Base-by-base conservation (phyloP, 495 filamentous ascomycete genomes). In the Jackrogersella multiformis region DNA sequence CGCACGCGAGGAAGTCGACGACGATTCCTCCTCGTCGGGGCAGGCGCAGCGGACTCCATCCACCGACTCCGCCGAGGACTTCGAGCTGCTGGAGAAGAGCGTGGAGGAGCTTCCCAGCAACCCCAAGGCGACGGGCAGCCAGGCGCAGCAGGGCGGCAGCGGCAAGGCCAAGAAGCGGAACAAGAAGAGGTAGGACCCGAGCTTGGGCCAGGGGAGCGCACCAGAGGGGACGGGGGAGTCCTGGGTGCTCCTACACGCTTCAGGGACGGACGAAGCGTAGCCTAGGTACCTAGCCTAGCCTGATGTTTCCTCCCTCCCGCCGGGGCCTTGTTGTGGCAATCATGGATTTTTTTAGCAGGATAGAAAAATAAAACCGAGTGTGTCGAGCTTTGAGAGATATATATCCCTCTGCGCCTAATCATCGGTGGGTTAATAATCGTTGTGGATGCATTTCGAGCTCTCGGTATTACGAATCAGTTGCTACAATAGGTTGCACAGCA, bases 71-170 rank as follows among this genome's bases (percentile, higher is more conserved):
- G 79, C 78, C 42, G 84, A 85, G 32, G 84, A 85, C 64, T 86
- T 84, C 72, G 84, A 86, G 74, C 70, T 85, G 30, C 74, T 86
- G n/a, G 83, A 81, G 42, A 85, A 79, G 77, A 82, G 77, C 51
- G 73, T 80, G 7, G 80, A 82, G 52, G 76, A 77, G 24, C 76
- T 82, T 63, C 42, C 66, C 38, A 72, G 64, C 67, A 81, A 79
- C 72, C 59, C 66, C 1, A 75, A 71, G 56, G 36, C 77, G 16
- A 78, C 77, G 36, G 77, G 80, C 2, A 73, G 64, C 56, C 71
- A 81, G 69, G 69, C 73, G 59, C 58, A 60, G 41, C 56, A 56
- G 36, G 20, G 45, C 34, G 36, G 57, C 51, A 66, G 56, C 39
- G 51, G 69, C 41, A 77, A 78, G 74, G 69, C 75, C 23, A 73